Base-by-base conservation (phyloP, 2,329 filamentous ascomycete species). In the Ophiocordyceps camponoti-floridani region DNA sequence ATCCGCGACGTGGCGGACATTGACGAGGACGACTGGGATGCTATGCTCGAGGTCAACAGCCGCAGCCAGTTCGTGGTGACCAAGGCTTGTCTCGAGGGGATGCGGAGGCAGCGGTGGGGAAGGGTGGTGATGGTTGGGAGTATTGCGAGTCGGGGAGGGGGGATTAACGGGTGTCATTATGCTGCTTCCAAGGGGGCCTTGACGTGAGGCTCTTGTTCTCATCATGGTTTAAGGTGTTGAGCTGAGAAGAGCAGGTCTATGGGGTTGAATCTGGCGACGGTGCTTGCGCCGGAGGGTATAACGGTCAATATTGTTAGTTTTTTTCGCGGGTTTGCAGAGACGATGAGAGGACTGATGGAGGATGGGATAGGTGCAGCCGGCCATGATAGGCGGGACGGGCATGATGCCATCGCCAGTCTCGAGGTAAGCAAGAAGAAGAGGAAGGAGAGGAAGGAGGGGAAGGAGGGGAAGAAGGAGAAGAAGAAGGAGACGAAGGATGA, bases 101-200 rank as follows among this genome's bases (percentile, higher is more conserved):
- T 61, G 58, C 50, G 58, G 7, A 26, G 44, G 0, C 58, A 61
- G 46, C 43, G 47, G 2, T 61, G 57, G 58, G 58, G 58, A 2
- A 47, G 58, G 0, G 51, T 61, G 7, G 51, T 61, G 13, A 46
- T 61, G 10, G 50, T 61, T 2, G 58, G 58, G 8, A 61, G 58
- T 42, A 61, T 61, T 19, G 56, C 58, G 12, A 53, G 56, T 40
- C 49, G 52, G 16, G 58, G 58, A 2, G 57, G 58, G 0, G 58
- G 58, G 0, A 53, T 61, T 13, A 61, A 61, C 19, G 58, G 58
- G 3, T 61, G 58, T 2, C 58, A 60, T 14, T 61, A 61, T n/a
- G 57, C 58, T 4, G 56, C 59, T 4, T 55, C 58, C 2, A 61
- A 61, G 43, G 57, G 58, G 13, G 57, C 58, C 14, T 44, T 58